Conservation (phyloP, 306 rosid species). For the Nissolia schottii region DNA sequence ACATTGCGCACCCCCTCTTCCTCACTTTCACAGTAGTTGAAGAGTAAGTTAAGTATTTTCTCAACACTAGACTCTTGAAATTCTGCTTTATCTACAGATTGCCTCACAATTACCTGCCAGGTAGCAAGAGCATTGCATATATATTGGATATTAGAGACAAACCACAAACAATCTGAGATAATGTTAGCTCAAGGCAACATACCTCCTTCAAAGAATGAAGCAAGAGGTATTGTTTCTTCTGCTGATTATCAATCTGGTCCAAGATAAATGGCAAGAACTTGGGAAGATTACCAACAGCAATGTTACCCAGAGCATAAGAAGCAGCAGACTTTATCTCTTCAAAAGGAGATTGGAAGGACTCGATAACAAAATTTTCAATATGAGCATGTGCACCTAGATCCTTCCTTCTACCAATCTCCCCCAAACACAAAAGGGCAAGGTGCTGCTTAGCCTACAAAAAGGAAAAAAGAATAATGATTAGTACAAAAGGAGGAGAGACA, state of each 20-base stretch:
- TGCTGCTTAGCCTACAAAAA: conserved; percentile 87
- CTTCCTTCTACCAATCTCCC: conserved; percentile 98
- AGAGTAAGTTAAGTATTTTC: conserved; percentile 89
- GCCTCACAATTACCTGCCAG: conserved; percentile 96
- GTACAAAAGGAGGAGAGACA: not conserved
- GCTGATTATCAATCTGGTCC: conserved; percentile 99
- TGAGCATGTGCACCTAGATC: conserved; percentile 80
- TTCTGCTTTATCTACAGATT: conserved; percentile 91
- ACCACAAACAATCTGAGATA: not conserved
- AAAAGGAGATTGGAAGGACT: conserved; percentile 97
- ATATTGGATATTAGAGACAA: not conserved
- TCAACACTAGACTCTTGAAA: conserved; percentile 95
- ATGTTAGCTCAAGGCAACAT: conserved; percentile 21
- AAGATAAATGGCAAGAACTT: conserved; percentile 96
- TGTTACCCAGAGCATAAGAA: conserved; percentile 97
- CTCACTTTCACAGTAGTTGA: conserved; percentile 95
- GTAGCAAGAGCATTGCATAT: conserved; percentile 22
- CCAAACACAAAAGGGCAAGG: conserved; percentile 88
- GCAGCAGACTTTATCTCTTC: conserved; percentile 99
- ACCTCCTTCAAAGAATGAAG: conserved; percentile 99
- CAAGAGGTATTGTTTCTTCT: conserved; percentile 94
- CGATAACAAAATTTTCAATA: conserved; percentile 93
- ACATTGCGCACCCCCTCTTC: conserved; percentile 99
- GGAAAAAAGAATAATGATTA: conserved; percentile 7
- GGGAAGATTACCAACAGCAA: conserved; percentile 95